Evolutionary conservation across 768 basidiomycete species (phyloP), one percentile per base, ranked within the genome.

Genomic region (Favolaschia claudopus): DNA sequence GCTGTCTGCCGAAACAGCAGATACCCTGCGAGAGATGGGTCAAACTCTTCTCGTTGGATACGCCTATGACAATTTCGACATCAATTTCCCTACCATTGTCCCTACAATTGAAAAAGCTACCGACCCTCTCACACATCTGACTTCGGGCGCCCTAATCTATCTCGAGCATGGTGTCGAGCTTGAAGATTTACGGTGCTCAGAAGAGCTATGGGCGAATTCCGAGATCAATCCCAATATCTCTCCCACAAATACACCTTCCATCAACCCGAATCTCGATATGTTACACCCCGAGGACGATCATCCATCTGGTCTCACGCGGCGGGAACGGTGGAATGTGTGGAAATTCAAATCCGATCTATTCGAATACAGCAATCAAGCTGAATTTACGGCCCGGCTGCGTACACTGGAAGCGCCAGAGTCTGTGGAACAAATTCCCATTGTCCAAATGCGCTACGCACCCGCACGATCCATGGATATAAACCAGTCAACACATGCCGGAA

Each of bases 61-160:
- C 60, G 75, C 75, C 8, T 82, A 76, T 27, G 74, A 83, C 53
- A 83, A 82, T 60, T 70, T 81, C 29, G 78, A 82, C 60, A 67
- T 80, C 7, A 66, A 76, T 34, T 55, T 80, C 12, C 72, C 76
- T 44, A 58, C 66, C 19, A 25, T 64, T 0, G 49, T 69, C 7
- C 74, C 72, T 1, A 78, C 75, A 0, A 45, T 72, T 1, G 74
- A 81, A 40, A 66, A 70, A 1, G 48, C 60, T 4, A 10, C 20
- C 4, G 65, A 63, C 0, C 66, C 59, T 4, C 54, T 78, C 7
- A 50, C 70, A 3, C 76, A 78, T 55, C 56, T 76, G 6, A 77
- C 79, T 2, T 70, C 79, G 1, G 75, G 52, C 0, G 67, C 68
- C 0, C 31, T 74, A n/a, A 32, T 80, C 27, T 71, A 63, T 8